Conservation (phyloP, 1,139 yeast species). For the Lizanozyma gosingica region DNA sequence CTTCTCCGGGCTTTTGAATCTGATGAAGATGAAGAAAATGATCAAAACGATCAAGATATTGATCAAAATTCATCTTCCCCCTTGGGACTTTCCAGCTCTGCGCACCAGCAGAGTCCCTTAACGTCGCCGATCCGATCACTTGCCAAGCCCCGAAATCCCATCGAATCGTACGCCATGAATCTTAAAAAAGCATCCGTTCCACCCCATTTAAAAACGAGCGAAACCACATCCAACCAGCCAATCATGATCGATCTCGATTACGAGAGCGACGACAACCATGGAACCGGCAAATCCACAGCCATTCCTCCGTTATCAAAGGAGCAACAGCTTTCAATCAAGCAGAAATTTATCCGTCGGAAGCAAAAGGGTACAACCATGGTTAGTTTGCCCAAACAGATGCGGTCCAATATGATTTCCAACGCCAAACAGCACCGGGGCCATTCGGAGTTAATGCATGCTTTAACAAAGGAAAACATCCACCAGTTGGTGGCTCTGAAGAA, state of each 20-base stretch:
- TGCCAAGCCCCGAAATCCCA: conserved; percentile 10
- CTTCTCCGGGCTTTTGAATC: conserved; percentile 25
- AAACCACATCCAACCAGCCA: background rate
- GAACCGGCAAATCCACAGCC: conserved; percentile 7
- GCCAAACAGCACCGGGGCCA: conserved; percentile 4
- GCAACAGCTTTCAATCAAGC: conserved; percentile 24
- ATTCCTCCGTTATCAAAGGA: conserved; percentile 32
- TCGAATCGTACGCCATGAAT: background rate
- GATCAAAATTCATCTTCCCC: too few relatives aligned
- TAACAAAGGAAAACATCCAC: conserved; percentile 26
- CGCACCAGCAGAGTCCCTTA: conserved; percentile 17
- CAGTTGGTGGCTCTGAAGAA: conserved; percentile 22
- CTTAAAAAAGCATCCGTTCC: background rate
- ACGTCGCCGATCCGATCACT: conserved; percentile 25
- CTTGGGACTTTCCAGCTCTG: conserved; percentile 6
- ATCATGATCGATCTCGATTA: background rate
- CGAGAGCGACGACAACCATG: conserved; percentile 4
- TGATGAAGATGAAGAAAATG: conserved; percentile 19
- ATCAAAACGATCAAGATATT: conserved; percentile 10
- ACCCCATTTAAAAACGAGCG: background rate
- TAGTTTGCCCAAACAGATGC: conserved; percentile 8
- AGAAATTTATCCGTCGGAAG: conserved; percentile 22
- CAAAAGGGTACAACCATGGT: conserved; percentile 3
- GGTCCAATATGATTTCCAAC: conserved; percentile 5
- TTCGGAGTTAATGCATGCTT: conserved; percentile 15